These are phyloP conservation scores for Striga hermonthica DNA, from an alignment of 305 asterid species.

Conservation along the genomic window DNA sequence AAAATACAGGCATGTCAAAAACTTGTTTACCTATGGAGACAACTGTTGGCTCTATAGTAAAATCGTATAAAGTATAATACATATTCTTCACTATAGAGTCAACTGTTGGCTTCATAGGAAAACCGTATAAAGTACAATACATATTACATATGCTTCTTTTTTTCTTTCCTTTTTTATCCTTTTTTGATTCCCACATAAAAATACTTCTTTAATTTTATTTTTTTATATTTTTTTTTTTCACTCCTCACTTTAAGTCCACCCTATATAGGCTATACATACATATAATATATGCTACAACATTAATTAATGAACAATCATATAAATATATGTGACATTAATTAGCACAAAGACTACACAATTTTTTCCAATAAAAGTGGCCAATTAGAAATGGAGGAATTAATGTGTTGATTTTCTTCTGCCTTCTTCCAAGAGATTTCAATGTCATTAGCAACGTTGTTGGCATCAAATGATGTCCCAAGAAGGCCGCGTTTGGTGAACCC, in stretches of 20 bases:
- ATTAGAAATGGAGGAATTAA: constrained; percentile 26
- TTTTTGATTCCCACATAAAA: too few relatives aligned
- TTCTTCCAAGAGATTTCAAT: constrained; percentile 45
- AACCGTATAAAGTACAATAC: too few relatives aligned
- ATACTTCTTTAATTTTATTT: neutral
- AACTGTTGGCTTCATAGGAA: too few relatives aligned
- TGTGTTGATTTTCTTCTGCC: constrained; percentile 34
- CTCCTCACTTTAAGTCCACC: neutral
- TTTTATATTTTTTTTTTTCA: neutral
- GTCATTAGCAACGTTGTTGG: constrained; percentile 71
- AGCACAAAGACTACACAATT: neutral
- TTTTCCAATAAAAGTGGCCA: constrained; percentile 27
- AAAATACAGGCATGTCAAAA: too few relatives aligned
- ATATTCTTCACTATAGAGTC: too few relatives aligned
- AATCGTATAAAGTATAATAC: too few relatives aligned
- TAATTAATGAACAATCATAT: neutral
- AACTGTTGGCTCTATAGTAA: too few relatives aligned
- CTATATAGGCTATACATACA: neutral
- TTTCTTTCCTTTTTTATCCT: too few relatives aligned
- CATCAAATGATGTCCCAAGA: constrained; percentile 85
- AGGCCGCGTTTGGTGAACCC: constrained; percentile 95
- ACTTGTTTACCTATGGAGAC: too few relatives aligned
- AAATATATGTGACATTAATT: neutral
- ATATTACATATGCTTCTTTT: too few relatives aligned
- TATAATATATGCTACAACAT: neutral